A percentile compares a stretch with the other conserved stretches of the same genome.
Evolutionary conservation across 768 basidiomycete species (phyloP).

Genomic region (Floccularia luteovirens): DNA sequence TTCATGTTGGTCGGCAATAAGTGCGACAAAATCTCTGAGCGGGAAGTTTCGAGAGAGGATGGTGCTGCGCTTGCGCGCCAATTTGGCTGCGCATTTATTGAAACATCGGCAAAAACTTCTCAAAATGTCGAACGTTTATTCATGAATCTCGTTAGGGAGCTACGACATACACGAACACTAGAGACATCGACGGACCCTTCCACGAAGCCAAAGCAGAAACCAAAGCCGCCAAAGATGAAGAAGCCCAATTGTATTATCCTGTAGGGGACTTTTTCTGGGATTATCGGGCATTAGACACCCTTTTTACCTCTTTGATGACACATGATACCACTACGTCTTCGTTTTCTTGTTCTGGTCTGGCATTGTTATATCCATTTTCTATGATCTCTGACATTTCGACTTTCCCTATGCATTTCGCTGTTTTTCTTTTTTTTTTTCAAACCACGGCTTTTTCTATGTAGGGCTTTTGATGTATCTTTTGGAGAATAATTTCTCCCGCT

Average conservation of each 20-base stretch:
- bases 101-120: conserved; percentile 95
- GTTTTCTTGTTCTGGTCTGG: conserved; percentile 18
- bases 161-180: conserved; percentile 65
- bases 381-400: conserved; percentile 15
- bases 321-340: conserved; percentile 52
- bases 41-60: conserved; percentile 89
- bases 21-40: conserved; percentile 83
- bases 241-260: conserved; percentile 68
- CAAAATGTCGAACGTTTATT: conserved; percentile 90
- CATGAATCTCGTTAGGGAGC: conserved; percentile 75
- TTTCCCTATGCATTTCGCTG: conserved; percentile 13
- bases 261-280: conserved; percentile 65
- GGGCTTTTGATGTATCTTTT: conserved; percentile 27
- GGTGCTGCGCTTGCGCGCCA: conserved; percentile 73
- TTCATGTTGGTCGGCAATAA: conserved; percentile 98
- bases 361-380: conserved; percentile 14
- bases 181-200: conserved; percentile 33
- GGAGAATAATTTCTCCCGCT: conserved; percentile 23
- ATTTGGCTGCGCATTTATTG: conserved; percentile 90
- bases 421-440: conserved; percentile 12
- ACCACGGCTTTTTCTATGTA: conserved; percentile 21
- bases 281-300: conserved; percentile 61
- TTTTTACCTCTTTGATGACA: conserved; percentile 80
- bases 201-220: conserved; percentile 28
- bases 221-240: conserved; percentile 37